Percentiles rank a stretch among this genome's conserved stretches.
These are phyloP conservation scores for Cryptosporidium sp. DNA, from an alignment of 169 alveolate species.

Conservation along the genomic window DNA sequence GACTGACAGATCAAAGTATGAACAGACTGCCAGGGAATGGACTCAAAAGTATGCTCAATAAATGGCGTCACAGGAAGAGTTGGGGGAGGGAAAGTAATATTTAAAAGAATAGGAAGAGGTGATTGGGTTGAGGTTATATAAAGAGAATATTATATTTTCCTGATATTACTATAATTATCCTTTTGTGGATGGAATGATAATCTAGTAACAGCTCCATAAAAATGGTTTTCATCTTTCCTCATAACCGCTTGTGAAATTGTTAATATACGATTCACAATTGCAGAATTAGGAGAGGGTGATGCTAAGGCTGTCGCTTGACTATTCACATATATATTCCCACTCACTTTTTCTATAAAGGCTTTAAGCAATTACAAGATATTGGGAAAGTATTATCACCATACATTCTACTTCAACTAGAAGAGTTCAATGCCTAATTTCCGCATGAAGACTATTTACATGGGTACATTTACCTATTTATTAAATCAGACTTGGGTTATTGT, in stretches of 20 bases:
- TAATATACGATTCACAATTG: conserved; percentile 4
- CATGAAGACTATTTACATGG: not conserved
- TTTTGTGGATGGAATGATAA: not conserved
- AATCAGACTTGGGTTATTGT: not conserved
- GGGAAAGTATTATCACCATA: not conserved
- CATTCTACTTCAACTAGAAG: not conserved
- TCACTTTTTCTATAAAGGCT: not conserved
- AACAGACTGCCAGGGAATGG: conserved; percentile 98
- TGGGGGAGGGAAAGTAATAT: not conserved
- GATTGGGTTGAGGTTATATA: not conserved
- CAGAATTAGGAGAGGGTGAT: not conserved
- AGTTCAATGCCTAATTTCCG: not conserved
- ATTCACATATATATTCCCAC: not conserved
- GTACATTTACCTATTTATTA: conserved; percentile 6
- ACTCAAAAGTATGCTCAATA: conserved; percentile 96
- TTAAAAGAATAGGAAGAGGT: not conserved
- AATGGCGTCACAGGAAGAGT: conserved; percentile 2
- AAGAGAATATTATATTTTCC: not conserved
- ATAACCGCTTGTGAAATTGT: not conserved
- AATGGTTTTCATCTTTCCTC: not conserved
- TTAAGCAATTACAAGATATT: not conserved
- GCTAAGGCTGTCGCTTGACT: not conserved
- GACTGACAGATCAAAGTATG: conserved; percentile 94
- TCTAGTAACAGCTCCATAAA: not conserved
- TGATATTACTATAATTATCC: not conserved